Evolutionary conservation across 2,329 filamentous ascomycete genomes (phyloP).

Genomic region (Fusarium sp.): DNA sequence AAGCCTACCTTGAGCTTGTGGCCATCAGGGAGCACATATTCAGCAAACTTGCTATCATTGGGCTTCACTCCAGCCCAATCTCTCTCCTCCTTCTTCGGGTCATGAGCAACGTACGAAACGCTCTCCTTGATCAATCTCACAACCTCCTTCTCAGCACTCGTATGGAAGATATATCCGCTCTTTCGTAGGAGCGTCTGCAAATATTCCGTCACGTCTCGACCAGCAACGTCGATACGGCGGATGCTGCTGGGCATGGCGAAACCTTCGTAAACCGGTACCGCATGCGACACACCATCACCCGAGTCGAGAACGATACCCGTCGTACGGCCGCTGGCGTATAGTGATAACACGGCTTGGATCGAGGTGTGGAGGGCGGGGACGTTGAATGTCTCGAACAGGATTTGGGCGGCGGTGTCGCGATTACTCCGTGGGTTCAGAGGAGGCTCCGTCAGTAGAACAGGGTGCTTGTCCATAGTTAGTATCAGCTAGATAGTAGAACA

Average conservation of each 20-base stretch:
- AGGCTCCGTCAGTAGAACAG: constrained; percentile 94
- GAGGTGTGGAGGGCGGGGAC: constrained; percentile 96
- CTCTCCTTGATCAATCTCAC: constrained; percentile 97
- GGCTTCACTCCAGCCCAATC: constrained; percentile 88
- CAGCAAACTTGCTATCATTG: constrained; percentile 81
- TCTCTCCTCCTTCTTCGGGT: constrained; percentile 95
- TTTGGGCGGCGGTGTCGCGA: constrained; percentile 95
- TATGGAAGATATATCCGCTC: constrained; percentile 94
- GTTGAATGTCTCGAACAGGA: constrained; percentile 99
- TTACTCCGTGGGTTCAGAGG: constrained; percentile 96
- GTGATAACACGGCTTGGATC: constrained; percentile 94
- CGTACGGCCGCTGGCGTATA: constrained; percentile 95
- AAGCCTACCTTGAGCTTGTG: constrained; percentile 86
- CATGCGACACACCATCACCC: constrained; percentile 96
- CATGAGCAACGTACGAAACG: constrained; percentile 88
- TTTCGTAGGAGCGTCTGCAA: constrained; percentile 92
- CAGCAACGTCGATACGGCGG: constrained; percentile 94
- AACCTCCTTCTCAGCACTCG: constrained; percentile 99
- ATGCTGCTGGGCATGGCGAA: constrained; percentile 98
- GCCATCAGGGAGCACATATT: constrained; percentile 92
- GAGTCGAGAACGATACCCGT: constrained; percentile 96
- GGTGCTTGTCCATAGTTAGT: constrained; percentile 71
- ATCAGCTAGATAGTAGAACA: neutral
- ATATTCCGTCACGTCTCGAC: constrained; percentile 95
- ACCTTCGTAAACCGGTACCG: constrained; percentile 96